These are phyloP conservation scores for Tinospora cordifolia DNA, from an alignment of 164 flowering plant species.

Conservation along the genomic window DNA sequence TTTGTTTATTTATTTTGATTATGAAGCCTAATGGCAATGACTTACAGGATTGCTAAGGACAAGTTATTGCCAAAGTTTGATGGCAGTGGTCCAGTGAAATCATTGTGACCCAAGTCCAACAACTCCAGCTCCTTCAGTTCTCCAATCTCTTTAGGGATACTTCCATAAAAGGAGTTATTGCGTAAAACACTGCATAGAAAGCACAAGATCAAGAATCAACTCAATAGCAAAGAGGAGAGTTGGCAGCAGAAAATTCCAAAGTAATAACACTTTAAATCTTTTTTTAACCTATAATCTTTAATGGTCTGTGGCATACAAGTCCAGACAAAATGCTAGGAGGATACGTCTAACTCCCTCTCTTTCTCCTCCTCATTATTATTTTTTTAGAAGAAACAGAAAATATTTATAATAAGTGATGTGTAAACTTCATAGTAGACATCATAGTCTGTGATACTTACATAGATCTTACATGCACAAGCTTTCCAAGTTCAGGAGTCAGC, in stretches of 20 bases:
- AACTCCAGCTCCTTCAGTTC: slow-evolving; percentile 49
- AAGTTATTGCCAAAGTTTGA: slow-evolving; percentile 33
- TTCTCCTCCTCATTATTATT: too few species aligned
- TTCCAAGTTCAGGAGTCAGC: slow-evolving; percentile 59
- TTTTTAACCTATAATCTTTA: too few species aligned
- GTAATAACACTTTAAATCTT: not conserved
- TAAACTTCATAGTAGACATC: too few species aligned
- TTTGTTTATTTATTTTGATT: too few species aligned
- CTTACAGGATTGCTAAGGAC: slow-evolving; percentile 51
- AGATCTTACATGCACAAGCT: too few species aligned
- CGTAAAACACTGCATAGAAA: slow-evolving; percentile 44
- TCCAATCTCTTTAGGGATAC: slow-evolving; percentile 53
- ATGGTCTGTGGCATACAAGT: too few species aligned
- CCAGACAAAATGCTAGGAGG: too few species aligned
- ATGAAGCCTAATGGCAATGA: not conserved
- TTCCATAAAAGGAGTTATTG: slow-evolving; percentile 61
- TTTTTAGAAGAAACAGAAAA: too few species aligned
- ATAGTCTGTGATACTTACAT: too few species aligned
- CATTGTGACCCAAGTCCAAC: slow-evolving; percentile 60
- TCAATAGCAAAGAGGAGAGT: not conserved
- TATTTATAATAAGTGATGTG: too few species aligned
- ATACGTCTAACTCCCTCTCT: too few species aligned
- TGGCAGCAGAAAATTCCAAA: not conserved
- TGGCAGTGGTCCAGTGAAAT: slow-evolving; percentile 52
- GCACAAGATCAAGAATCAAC: not conserved